Base-by-base conservation (phyloP, 2,329 filamentous ascomycete genomes). In the Xenosphaeropsis pyriputrescens region DNA sequence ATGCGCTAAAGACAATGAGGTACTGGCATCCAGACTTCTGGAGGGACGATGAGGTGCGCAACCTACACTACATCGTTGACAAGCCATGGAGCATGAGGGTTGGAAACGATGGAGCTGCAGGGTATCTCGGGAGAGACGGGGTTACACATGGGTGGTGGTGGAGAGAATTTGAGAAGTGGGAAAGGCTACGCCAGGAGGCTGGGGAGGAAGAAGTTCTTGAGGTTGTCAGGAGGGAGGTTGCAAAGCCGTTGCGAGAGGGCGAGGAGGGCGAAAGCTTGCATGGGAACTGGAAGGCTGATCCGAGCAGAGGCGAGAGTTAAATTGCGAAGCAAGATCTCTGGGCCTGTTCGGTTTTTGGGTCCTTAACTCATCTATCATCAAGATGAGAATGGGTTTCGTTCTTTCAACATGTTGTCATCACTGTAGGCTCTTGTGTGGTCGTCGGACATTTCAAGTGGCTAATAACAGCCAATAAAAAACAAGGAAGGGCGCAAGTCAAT, bases 61-160 rank as follows among this genome's bases (percentile, higher is more conserved):
- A 71, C 43, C 50, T 75, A 12, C 72, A 76, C 48, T 75, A 70
- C 39, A 75, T 76, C 36, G 53, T 76, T n/a, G 64, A 60, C 26
- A 75, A 76, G 57, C 72, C 72, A 2, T 76, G 72, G 72, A 60
- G 65, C 15, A 61, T 68, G 49, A 41, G 63, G 13, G 53, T 63
- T 15, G 56, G 51, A 14, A 46, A 49, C 2, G 46, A 57, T n/a
- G 65, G 65, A 2, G 32, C 51, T 12, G 46, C 41, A 12, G 42
- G 44, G 0, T 61, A 63, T 26, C 53, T 62, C 18, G 67, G 65
- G 1, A 53, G 61, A 32, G 69, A 74, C 46, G 64, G 67, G 1
- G 62, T 62, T 51, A 62, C 61, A 13, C 66, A 73, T 43, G 50
- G 52, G 36, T 75, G 71, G 70, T 75, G 70, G 71, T 57, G 62